Percentiles rank a stretch among this genome's conserved stretches.
phyloP scores from a whole-genome alignment of 2,329 filamentous ascomycete species.

The Aspergillus sp. region DNA sequence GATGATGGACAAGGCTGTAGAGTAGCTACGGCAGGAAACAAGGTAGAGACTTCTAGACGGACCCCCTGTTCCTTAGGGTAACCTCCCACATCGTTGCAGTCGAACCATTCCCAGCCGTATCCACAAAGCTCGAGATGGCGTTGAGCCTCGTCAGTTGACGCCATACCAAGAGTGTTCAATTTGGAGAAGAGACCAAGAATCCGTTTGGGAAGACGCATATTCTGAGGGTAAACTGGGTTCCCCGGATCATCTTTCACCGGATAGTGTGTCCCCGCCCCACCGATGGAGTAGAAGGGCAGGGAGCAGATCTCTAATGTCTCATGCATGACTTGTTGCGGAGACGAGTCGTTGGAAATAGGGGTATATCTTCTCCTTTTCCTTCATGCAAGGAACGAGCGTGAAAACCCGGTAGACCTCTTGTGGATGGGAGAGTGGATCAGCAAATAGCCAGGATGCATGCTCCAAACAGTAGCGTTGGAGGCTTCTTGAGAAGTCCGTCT shows the following conservation, averaged over 20 bases:
- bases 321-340: constrained; percentile 34
- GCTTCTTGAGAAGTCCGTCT: constrained; percentile 68
- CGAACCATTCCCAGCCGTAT: constrained; percentile 20
- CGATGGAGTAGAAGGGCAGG: constrained; percentile 64
- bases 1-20: too few relatives aligned
- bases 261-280: constrained; percentile 68
- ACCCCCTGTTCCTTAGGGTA: constrained; percentile 13
- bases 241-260: constrained; percentile 37
- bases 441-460: constrained; percentile 59
- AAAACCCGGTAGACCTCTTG: constrained; percentile 59
- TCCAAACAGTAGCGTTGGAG: constrained; percentile 68
- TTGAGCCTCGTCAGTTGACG: not conserved
- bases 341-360: constrained; percentile 40
- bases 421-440: constrained; percentile 45
- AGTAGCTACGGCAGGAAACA: too few relatives aligned
- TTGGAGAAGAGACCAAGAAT: constrained; percentile 13
- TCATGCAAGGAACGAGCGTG: constrained; percentile 66
- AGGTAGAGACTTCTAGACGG: not conserved
- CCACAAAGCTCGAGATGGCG: constrained; percentile 12
- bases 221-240: constrained; percentile 28
- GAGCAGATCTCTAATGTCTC: constrained; percentile 60
- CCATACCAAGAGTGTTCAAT: not conserved
- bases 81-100: constrained; percentile 21
- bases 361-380: constrained; percentile 38
- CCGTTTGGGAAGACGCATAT: constrained; percentile 19